These are phyloP conservation scores for Ustilago vetiveriae DNA, from an alignment of 1,284 basidiomycete species.

Conservation along the genomic window DNA sequence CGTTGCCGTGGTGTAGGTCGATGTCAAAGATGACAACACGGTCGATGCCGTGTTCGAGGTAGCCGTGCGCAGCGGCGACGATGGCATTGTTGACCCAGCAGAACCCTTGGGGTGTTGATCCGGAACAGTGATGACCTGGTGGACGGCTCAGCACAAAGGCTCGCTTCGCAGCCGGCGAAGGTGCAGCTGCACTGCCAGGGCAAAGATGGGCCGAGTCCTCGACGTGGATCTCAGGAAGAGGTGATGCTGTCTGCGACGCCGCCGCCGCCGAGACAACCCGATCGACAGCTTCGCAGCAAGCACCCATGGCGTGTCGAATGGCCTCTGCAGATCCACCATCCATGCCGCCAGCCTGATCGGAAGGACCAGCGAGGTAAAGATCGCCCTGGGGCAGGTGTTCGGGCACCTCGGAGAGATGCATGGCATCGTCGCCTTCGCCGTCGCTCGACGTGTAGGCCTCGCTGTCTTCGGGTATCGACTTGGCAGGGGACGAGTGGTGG, in stretches of 20 bases:
- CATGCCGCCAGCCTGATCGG: slow-evolving; percentile 1
- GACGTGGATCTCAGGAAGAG: slow-evolving; percentile 19
- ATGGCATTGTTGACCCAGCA: slow-evolving; percentile 95
- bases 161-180: slow-evolving; percentile 41
- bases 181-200: not conserved
- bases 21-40: slow-evolving; percentile 89
- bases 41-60: slow-evolving; percentile 80
- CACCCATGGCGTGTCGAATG: slow-evolving; percentile 60
- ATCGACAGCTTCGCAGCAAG: slow-evolving; percentile 61
- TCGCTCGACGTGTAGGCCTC: slow-evolving; percentile 48
- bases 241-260: not conserved
- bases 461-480: slow-evolving; percentile 22
- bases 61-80: slow-evolving; percentile 89
- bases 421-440: slow-evolving; percentile 55
- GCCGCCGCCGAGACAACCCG: slow-evolving; percentile 47
- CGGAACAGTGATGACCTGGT: slow-evolving; percentile 66
- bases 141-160: slow-evolving; percentile 65
- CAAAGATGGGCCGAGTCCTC: not conserved
- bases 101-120: slow-evolving; percentile 75
- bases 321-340: slow-evolving; percentile 62
- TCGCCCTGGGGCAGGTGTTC: slow-evolving; percentile 60
- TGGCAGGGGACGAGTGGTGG: slow-evolving; percentile 9
- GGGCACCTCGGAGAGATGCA: slow-evolving; percentile 59
- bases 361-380: slow-evolving; percentile 60
- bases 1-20: slow-evolving; percentile 86